Base-by-base conservation (phyloP, 495 filamentous ascomycete species). In the Chaetomium cochliodes region DNA sequence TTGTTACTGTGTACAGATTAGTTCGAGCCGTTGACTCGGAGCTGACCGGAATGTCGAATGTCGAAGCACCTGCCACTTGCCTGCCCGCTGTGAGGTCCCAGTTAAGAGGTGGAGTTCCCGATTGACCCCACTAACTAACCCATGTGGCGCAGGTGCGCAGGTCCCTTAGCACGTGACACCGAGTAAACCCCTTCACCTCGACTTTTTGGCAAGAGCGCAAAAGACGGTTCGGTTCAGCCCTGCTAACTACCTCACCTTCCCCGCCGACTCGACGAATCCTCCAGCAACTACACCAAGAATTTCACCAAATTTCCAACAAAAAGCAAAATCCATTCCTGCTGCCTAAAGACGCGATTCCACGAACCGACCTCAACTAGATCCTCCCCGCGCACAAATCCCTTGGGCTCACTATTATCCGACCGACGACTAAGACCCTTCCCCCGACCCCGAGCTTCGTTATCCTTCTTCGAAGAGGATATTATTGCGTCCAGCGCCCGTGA, bases 221-320 rank as follows among this genome's bases (percentile, higher is more conserved):
- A 58, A 61, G 41, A 56, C 56, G 30, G 37, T 47, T 61, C 56
- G 30, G 37, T 47, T 61, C 60, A 67, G 65, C 65, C 60, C 49
- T 58, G 56, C 41, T 12, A 20, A 20, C 37, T 18, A 18, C 53
- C 44, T 53, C 54, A 39, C 20, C 47, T 52, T 53, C 60, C 57
- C 60, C 54, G 37, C 60, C 60, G 56, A 3, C 33, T 7, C 1
- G 41, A 64, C 56, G 57, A 67, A 56, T 39, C 56, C 39, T 13
- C 13, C 42, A 39, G 25, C 30, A 52, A 20, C 60, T 49, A 3
- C 47, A 37, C 61, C 1, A 41, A 57, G 28, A 50, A 47, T 5
- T 20, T 5, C 5, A 54, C 50, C 60, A 6, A 6, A 57, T 39
- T 50, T 25, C 28, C 9, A 33, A 26, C 52, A n/a, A 37, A 56